Base-by-base conservation (phyloP, 2,329 filamentous ascomycete genomes). In the Alternaria infectoria region DNA sequence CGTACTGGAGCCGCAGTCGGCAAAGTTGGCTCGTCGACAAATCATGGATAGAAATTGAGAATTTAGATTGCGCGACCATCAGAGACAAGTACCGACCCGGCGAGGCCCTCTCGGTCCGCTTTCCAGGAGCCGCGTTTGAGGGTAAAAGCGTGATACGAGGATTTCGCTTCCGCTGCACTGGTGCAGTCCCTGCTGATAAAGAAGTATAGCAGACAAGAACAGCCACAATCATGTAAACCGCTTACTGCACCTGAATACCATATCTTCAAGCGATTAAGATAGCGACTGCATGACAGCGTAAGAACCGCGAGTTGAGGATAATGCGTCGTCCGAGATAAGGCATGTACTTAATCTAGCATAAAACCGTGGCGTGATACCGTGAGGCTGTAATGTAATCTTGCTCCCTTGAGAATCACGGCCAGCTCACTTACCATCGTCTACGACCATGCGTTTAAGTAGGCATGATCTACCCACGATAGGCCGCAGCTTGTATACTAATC, bases 131-230 rank as follows among this genome's bases (percentile, higher is more conserved):
- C 21, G 15, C 49, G 56, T 56, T 30, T 36, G 23, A 59, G 47
- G 28, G 56, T 46, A 51, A 57, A 49, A 45, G 40, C 17, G 56
- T 62, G 49, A 61, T 54, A 69, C 62, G 56, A 43, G 49, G 30
- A 51, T 44, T 56, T 67, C 65, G 63, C 50, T 66, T 59, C 67
- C 61, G 52, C 56, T 40, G 47, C 57, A 58, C 55, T 62, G 65
- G 61, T 55, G 52, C 19, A 55, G 62, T 62, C 59, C 59, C 59
- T 65, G 64, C 32, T 44, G 36, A 61, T 44, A 57, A 23, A 30
- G 30, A 55, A 40, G 23, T 40, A 47, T 40, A 43, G 40, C 43
- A 58, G 25, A 32, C 23, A 49, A 26, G 49, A 45, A 56, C 54
- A 54, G 19, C 30, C 55, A 58, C 47, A 57, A 44, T 54, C 61